Evolutionary conservation across 2,329 filamentous ascomycete species (phyloP).

Genomic region (Fusarium humuli): DNA sequence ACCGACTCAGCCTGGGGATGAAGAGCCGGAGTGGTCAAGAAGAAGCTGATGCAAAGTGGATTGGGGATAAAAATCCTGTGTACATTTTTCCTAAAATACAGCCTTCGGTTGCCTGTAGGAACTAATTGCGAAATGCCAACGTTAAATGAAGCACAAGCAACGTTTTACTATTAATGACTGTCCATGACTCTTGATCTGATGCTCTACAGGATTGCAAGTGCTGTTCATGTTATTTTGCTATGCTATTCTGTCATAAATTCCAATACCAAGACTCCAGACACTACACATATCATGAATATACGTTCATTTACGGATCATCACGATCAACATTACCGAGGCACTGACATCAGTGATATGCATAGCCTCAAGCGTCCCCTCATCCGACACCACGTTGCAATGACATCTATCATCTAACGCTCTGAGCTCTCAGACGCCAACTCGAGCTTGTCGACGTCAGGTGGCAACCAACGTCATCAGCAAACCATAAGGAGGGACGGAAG

Average conservation of each 20-base stretch:
- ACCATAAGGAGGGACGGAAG: slow-evolving; percentile 1
- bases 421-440: background rate
- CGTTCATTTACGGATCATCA: background rate
- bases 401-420: background rate
- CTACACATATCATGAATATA: background rate
- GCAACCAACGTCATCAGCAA: slow-evolving; percentile 35
- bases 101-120: slow-evolving; percentile 50
- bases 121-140: slow-evolving; percentile 49
- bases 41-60: slow-evolving; percentile 40
- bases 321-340: background rate
- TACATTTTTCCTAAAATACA: slow-evolving; percentile 54
- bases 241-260: background rate
- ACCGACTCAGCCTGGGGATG: slow-evolving; percentile 13
- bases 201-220: background rate
- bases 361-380: background rate
- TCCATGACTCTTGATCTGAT: background rate
- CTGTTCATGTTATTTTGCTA: background rate
- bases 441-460: slow-evolving; percentile 19
- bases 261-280: background rate
- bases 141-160: slow-evolving; percentile 45
- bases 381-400: background rate
- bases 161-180: slow-evolving; percentile 9
- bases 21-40: slow-evolving; percentile 17
- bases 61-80: slow-evolving; percentile 50
- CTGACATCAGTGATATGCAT: slow-evolving; percentile 10